Percentiles rank a stretch among this genome's conserved stretches.
Evolutionary conservation across 805 yeast species (phyloP).

Genomic region (Hanseniaspora pseudoguilliermondii): DNA sequence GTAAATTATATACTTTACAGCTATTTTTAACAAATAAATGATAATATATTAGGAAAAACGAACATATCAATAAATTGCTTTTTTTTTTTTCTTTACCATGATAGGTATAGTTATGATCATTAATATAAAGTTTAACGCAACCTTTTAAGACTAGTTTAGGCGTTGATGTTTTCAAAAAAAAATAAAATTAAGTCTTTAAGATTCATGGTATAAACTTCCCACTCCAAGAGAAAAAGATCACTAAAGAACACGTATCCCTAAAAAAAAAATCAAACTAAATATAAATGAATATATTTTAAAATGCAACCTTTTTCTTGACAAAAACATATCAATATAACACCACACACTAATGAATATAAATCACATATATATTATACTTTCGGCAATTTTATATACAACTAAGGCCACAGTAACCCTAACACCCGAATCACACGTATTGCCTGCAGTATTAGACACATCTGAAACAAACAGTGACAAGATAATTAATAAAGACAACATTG

Average conservation of each 20-base stretch:
- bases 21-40: neutral
- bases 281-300: neutral
- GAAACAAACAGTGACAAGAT: neutral
- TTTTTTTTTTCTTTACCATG: neutral
- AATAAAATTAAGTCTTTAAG: too few relatives aligned
- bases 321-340: neutral
- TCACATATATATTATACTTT: neutral
- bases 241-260: neutral
- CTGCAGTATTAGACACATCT: neutral
- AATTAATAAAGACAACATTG: constrained; percentile 9
- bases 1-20: neutral
- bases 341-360: neutral
- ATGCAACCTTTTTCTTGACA: too few relatives aligned
- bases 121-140: too few relatives aligned
- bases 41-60: neutral
- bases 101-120: too few relatives aligned
- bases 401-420: neutral
- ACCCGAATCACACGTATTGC: neutral
- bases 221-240: neutral
- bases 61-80: neutral
- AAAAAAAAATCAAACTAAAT: neutral
- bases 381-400: neutral
- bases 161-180: too few relatives aligned
- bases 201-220: neutral
- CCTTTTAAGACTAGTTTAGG: too few relatives aligned